Conservation (phyloP, 2,329 filamentous ascomycete species). For the Fusarium secorum region DNA sequence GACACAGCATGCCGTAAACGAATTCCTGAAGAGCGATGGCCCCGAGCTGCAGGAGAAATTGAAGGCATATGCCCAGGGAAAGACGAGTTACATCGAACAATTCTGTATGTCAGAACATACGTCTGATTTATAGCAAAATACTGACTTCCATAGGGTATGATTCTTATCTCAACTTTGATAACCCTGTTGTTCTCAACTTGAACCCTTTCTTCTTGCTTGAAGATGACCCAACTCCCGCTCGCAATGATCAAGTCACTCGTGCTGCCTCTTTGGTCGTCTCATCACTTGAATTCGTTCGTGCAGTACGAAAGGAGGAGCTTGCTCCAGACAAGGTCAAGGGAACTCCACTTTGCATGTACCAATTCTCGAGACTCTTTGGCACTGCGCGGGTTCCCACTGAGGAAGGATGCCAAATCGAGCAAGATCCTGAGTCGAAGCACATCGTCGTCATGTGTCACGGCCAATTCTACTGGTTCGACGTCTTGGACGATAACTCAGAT, state of each 20-base stretch:
- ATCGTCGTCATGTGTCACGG: constrained; percentile 92
- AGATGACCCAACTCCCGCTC: constrained; percentile 94
- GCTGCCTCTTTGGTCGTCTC: constrained; percentile 92
- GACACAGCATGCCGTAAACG: constrained; percentile 78
- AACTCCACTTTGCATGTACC: constrained; percentile 94
- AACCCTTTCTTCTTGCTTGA: constrained; percentile 98
- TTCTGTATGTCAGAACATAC: constrained; percentile 71
- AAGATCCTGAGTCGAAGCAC: constrained; percentile 92
- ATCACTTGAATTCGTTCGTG: constrained; percentile 88
- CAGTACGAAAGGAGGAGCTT: constrained; percentile 90
- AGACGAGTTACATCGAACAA: constrained; percentile 97
- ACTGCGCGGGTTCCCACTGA: constrained; percentile 94
- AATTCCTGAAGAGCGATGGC: constrained; percentile 84
- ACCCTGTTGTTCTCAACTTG: constrained; percentile 94
- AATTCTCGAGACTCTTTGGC: constrained; percentile 94
- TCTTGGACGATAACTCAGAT: constrained; percentile 92
- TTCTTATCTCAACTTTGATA: constrained; percentile 97
- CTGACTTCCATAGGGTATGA: constrained; percentile 79
- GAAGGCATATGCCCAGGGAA: constrained; percentile 87
- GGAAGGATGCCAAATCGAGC: constrained; percentile 93
- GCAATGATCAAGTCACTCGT: constrained; percentile 95
- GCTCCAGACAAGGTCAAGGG: constrained; percentile 87
- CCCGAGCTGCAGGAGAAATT: constrained; percentile 86
- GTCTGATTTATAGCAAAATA: background rate
- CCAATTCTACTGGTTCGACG: constrained; percentile 99